Evolutionary conservation across 169 alveolate genomes (phyloP).

Genomic region (Plasmodium gonderi): DNA sequence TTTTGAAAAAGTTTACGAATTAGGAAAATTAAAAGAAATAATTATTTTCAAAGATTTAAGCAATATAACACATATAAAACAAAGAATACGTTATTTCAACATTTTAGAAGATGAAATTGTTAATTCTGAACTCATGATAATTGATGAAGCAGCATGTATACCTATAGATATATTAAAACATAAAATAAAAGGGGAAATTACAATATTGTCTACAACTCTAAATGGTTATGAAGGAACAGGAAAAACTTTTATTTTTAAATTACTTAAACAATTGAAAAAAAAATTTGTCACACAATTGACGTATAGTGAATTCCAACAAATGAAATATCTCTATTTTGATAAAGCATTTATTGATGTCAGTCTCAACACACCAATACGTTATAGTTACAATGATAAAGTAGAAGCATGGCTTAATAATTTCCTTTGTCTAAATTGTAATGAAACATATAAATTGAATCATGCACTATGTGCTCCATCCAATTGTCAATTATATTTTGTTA

Average conservation of each 20-base stretch:
- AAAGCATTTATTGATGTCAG: constrained; percentile 60
- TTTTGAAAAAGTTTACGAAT: constrained; percentile 85
- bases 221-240: constrained; percentile 99
- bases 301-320: constrained; percentile 33
- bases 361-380: constrained; percentile 97
- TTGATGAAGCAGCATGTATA: constrained; percentile 99
- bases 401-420: constrained; percentile 98
- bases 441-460: constrained; percentile 86
- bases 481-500: constrained; percentile 96
- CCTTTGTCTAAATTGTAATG: constrained; percentile 96
- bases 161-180: constrained; percentile 97
- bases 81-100: constrained; percentile 74
- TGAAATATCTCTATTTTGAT: constrained; percentile 41
- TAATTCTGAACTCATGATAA: constrained; percentile 95
- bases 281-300: constrained; percentile 71
- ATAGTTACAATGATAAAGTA: constrained; percentile 96
- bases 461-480: constrained; percentile 94
- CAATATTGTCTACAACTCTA: constrained; percentile 97
- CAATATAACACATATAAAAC: constrained; percentile 70
- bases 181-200: constrained; percentile 93
- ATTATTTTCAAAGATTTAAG: constrained; percentile 17
- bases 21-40: constrained; percentile 75
- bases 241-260: constrained; percentile 96
- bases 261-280: constrained; percentile 91
- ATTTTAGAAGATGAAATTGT: constrained; percentile 70